Base-by-base conservation (phyloP, 2,329 filamentous ascomycete species). In the Aspergillus pseudoviridinutans region DNA sequence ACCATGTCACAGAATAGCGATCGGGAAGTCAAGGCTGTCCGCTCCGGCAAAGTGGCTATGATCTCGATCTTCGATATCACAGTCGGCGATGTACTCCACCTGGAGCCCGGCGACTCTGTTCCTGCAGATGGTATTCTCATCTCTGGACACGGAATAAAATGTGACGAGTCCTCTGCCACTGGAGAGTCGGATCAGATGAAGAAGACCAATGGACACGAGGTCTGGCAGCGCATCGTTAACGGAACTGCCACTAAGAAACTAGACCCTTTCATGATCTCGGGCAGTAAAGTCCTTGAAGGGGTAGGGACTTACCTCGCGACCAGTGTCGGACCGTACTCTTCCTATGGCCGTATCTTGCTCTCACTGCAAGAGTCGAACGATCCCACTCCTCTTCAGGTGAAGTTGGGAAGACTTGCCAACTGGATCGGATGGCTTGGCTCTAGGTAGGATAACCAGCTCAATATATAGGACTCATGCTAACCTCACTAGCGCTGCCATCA, bases 401-500 rank as follows among this genome's bases (percentile, higher is more conserved):
- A 91, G 75, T 80, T 92, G 53, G 90, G 89, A 68, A 80, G 84
- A 59, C 85, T 92, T 61, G 89, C 89, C 58, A 87, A 89, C 62
- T 90, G 88, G 76, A 91, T 91, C 70, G 88, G 88, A 57, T 90
- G 89, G 73, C 78, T 91, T 38, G 88, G 88, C 74, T 91, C 90
- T 71, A 86, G 82, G 74, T 76, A 68, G 68, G 66, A 60, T 24
- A n/a, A 4, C 10, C 27, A 9, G 22, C 25, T 32, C 28, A 14
- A 35, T 35, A n/a, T 17, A 35, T 0, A 1, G 28, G 7, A 52
- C n/a, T 51, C 62, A 68, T 42, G 67, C 55, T 22, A 32, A 38
- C 10, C 22, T 44, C 28, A 38, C 9, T 53, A 76, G 74, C 50
- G 79, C 84, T 59, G 90, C 91, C 51, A 91, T 89, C 62, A 78